Evolutionary conservation across 331 rosid genomes (phyloP).

Genomic region (Prunus yedoensis): DNA sequence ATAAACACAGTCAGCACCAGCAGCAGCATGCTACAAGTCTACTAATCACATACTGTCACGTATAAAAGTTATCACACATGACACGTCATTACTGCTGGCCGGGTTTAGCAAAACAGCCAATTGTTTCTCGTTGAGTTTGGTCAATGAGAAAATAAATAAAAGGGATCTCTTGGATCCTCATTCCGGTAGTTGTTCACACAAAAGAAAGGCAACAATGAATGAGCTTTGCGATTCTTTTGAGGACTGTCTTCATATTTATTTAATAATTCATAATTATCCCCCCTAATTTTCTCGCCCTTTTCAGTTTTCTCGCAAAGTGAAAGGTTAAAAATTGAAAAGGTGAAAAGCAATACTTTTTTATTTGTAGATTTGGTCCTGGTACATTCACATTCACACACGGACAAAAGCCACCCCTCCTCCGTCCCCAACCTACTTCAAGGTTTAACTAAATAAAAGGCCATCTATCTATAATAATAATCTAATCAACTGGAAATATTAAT

Average conservation of each 20-base stretch:
- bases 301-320: not conserved
- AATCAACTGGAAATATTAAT: not conserved
- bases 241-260: too few relatives aligned
- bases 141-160: too few relatives aligned
- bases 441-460: too few relatives aligned
- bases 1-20: not conserved
- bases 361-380: not conserved
- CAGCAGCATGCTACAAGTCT: not conserved
- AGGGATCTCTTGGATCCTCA: constrained; percentile 42
- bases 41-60: constrained; percentile 22
- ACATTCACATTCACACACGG: not conserved
- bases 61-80: not conserved
- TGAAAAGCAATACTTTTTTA: constrained; percentile 1
- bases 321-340: not conserved
- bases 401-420: not conserved
- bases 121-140: too few relatives aligned
- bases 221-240: too few relatives aligned
- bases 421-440: too few relatives aligned
- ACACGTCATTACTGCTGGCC: too few relatives aligned
- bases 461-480: constrained; percentile 1
- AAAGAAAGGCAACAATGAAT: too few relatives aligned
- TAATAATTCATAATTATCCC: too few relatives aligned
- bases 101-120: too few relatives aligned
- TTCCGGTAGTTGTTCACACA: not conserved
- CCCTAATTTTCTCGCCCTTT: too few relatives aligned